Conservation (phyloP, 805 yeast genomes). For the Saccharomyces kudriavzevii region DNA sequence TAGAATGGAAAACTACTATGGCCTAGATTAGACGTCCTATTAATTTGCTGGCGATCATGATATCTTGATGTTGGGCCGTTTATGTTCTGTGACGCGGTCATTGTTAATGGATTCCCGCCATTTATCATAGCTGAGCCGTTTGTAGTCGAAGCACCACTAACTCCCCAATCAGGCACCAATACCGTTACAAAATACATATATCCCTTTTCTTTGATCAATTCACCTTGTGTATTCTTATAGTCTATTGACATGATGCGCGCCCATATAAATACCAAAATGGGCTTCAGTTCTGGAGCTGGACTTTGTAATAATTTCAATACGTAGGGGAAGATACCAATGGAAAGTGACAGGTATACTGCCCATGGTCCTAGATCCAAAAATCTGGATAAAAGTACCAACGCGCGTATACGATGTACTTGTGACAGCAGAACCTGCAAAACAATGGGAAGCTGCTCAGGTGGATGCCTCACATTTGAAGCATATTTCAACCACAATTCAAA, state of each 20-base stretch:
- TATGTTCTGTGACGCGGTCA: constrained; percentile 14
- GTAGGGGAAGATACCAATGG: constrained; percentile 94
- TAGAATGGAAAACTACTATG: constrained; percentile 3
- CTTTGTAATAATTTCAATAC: constrained; percentile 82
- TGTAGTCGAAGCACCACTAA: constrained; percentile 1
- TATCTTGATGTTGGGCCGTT: constrained; percentile 14
- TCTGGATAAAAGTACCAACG: constrained; percentile 71
- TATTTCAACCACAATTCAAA: constrained; percentile 94
- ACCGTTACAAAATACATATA: constrained; percentile 80
- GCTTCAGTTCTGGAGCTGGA: constrained; percentile 92
- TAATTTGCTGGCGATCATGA: constrained; percentile 10
- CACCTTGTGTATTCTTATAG: constrained; percentile 81
- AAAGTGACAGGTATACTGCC: constrained; percentile 89
- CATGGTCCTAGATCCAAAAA: constrained; percentile 93
- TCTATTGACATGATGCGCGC: constrained; percentile 96
- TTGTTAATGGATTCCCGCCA: constrained; percentile 16
- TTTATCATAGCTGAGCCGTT: constrained; percentile 13
- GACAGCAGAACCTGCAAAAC: constrained; percentile 87
- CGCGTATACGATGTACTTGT: constrained; percentile 88
- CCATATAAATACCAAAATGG: constrained; percentile 93
- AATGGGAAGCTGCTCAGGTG: constrained; percentile 93
- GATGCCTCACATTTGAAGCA: constrained; percentile 72
- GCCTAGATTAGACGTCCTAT: constrained; percentile 2
- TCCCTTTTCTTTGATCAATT: constrained; percentile 83
- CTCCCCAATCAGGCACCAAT: constrained; percentile 41